Evolutionary conservation across 148 eudicot species (phyloP), one percentile per base, ranked within the genome.

Genomic region (Amaranthus palmeri): DNA sequence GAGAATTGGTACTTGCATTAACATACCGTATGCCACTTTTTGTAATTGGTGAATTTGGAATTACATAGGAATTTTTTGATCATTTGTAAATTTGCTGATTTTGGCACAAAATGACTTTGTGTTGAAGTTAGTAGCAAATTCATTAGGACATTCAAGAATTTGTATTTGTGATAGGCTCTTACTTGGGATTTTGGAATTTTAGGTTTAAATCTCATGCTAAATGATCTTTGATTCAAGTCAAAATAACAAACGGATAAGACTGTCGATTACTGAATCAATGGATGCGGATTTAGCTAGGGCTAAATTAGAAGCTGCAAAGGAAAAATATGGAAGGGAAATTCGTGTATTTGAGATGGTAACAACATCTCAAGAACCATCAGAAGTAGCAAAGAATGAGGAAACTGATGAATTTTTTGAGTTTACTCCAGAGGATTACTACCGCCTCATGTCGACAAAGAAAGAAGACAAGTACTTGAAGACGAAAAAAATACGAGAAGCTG

Each of bases 401-500:
- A 53, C 86, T 51, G 96, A 93, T 72, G 96, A 90, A 18, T 86
- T 91, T 52, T 88, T 78, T 69, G 96, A 93, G 60, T 85, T 93
- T 75, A 90, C 90, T 2, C 70, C 92, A 7, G 96, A 84, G 69
- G 98, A 93, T 73, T 93, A 87, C 80, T 84, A 77, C 61, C 82
- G 80, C 43, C 79, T 91, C 44, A 11, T 87, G 81, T 76, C 76
- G 61, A 76, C 84, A 54, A 91, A 84, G 76, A 93, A 91, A 78
- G 88, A 82, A 90, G 96, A 88, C 52, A 88, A 90, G 67, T 81
- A 75, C 73, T 78, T 93, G 76, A 93, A 91, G 88, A 93, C 97
- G 0, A 81, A 82, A 61, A 91, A 93, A 74, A 77, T 89, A 52
- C 80, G 97, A 72, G 98, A 93, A 58, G 96, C 91, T 5, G 97